Base-by-base conservation (phyloP, 1,284 basidiomycete species). In the Moniliella sp. region DNA sequence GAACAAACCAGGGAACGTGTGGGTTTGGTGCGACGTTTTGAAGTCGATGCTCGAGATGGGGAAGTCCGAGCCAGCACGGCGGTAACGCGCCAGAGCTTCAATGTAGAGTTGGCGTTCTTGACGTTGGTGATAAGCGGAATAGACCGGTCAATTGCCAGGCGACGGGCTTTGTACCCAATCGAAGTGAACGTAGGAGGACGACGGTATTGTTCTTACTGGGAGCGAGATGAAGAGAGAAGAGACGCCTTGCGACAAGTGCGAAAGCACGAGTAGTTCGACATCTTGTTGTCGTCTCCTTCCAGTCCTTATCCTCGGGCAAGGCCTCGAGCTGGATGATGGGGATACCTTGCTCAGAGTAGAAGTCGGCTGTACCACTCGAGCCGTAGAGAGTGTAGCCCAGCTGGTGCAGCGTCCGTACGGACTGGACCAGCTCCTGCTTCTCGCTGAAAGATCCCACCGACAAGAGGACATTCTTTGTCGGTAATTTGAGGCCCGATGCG, bases 111-210 rank as follows among this genome's bases (percentile, higher is more conserved):
- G 42, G 91, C 91, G 59, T 84, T 86, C 69, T 99, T 97, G 65
- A 97, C 79, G 61, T 99, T 97, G 37, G 88, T 97, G 61, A 97
- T 84, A 33, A 97, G 69, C 0, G 91, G 88, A 23, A 97, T 76
- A 18, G 84, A 86, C 55, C 88, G 93, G 64, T 99, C 88, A 43
- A 99, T 88, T n/a, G 91, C 88, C 79, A 94, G 86, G 45, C 88
- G 78, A 60, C 91, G 79, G 18, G 84, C 88, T 42, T 75, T 74
- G 64, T 97, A 97, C 8, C 88, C 91, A 63, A 91, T 88, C 61
- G 83, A 93, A 35, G 83, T 75, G 62, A 94, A 97, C 62, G 78
- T 88, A 10, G 84, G 86, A 5, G 88, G 88, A 28, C 91, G 79
- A 42, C 91, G 79, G 64, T 84, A 97, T 86, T 75, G 64, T 99